These are phyloP conservation scores for Solanum raphanifolium DNA, from an alignment of 257 asterid species.

Conservation along the genomic window DNA sequence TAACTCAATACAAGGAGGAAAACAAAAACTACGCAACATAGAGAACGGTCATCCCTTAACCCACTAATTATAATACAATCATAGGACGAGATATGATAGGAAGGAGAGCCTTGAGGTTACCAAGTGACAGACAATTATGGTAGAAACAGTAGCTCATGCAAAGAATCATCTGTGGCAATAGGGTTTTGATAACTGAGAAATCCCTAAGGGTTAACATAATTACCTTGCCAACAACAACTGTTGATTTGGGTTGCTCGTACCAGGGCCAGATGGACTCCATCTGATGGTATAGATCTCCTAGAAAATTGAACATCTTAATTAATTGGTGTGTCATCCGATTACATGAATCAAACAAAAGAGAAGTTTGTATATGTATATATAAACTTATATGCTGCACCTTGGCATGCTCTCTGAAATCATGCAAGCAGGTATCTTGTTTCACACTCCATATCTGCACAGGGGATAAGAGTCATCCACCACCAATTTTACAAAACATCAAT, in stretches of 20 bases:
- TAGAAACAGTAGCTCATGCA: not conserved
- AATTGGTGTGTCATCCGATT: slow-evolving; percentile 3
- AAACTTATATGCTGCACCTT: slow-evolving; percentile 33
- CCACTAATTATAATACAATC: not conserved
- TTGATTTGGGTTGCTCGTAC: slow-evolving; percentile 78
- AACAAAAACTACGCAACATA: not conserved
- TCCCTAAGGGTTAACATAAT: not conserved
- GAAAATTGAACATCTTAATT: slow-evolving; percentile 1
- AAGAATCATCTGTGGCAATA: not conserved
- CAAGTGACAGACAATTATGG: not conserved
- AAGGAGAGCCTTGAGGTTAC: not conserved
- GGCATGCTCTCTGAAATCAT: slow-evolving; percentile 72
- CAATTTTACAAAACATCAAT: slow-evolving; percentile 1
- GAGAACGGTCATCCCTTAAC: not conserved
- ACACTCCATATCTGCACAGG: slow-evolving; percentile 83
- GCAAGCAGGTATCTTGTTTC: slow-evolving; percentile 72
- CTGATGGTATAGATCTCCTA: slow-evolving; percentile 94
- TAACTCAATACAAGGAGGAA: not conserved
- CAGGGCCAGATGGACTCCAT: slow-evolving; percentile 98
- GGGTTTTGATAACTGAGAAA: not conserved
- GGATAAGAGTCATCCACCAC: slow-evolving; percentile 6
- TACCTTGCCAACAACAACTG: slow-evolving; percentile 84
- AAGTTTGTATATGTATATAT: not conserved
- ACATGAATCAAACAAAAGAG: not conserved
- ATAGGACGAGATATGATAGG: not conserved